Percentiles rank a stretch among this genome's conserved stretches.
Evolutionary conservation across 805 yeast genomes (phyloP).

Genomic region (Pichia deserticola): DNA sequence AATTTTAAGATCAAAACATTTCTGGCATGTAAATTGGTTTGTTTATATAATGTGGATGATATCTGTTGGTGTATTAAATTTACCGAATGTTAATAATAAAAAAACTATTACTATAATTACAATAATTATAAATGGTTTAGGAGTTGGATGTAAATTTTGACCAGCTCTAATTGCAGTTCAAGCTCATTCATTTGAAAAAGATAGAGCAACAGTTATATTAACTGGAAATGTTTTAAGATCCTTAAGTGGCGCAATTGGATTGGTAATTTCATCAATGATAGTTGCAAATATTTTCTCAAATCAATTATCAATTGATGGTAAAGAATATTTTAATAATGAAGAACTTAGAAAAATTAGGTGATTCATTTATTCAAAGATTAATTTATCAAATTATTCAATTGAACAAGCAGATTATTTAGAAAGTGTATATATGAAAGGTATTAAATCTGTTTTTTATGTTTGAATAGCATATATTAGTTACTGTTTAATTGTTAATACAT

Average conservation of each 20-base stretch:
- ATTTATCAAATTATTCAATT: neutral
- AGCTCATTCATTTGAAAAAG: slow-evolving; percentile 42
- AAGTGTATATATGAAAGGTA: neutral
- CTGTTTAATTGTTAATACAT: neutral
- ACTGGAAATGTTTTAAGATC: slow-evolving; percentile 50
- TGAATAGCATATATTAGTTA: slow-evolving; percentile 1
- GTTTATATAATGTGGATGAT: slow-evolving; percentile 36
- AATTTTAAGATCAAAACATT: slow-evolving; percentile 37
- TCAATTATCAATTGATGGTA: neutral
- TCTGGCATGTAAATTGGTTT: slow-evolving; percentile 31
- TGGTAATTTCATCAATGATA: slow-evolving; percentile 34
- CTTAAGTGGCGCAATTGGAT: slow-evolving; percentile 56
- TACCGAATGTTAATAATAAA: slow-evolving; percentile 19
- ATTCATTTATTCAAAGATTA: neutral
- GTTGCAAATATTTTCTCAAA: slow-evolving; percentile 20
- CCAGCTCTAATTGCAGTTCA: slow-evolving; percentile 51
- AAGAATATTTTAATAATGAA: neutral
- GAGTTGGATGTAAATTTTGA: slow-evolving; percentile 46
- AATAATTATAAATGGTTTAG: slow-evolving; percentile 31
- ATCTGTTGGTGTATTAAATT: slow-evolving; percentile 30
- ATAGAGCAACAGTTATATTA: slow-evolving; percentile 52
- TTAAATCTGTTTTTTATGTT: neutral
- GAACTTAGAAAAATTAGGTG: neutral
- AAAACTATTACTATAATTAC: slow-evolving; percentile 32
- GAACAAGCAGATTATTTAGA: neutral